Percentiles rank a stretch among this genome's conserved stretches.
Conservation (phyloP, 2,329 filamentous ascomycete genomes). For the Sporothrix protearum region DNA sequence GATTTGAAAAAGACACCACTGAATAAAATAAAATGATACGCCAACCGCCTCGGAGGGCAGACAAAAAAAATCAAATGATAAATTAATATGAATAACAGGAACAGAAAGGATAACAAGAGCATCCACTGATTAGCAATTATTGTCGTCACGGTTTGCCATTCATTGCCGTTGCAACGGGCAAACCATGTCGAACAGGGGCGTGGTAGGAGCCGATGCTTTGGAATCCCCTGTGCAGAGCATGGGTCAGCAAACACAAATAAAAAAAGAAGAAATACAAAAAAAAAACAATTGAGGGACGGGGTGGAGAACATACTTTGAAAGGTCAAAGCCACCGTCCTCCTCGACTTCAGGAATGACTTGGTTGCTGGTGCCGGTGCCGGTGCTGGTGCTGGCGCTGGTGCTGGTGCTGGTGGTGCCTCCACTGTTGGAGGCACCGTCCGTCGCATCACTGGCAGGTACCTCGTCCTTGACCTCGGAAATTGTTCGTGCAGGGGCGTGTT, state of each 20-base stretch:
- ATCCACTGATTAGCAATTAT: not conserved
- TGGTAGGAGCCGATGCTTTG: slow-evolving; percentile 64
- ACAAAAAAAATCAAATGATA: not conserved
- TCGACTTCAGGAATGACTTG: slow-evolving; percentile 36
- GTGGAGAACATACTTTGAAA: slow-evolving; percentile 51
- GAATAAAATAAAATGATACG: not conserved
- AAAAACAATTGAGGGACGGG: not conserved
- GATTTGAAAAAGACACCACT: not conserved
- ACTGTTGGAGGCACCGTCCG: not conserved
- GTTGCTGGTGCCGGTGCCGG: slow-evolving; percentile 30
- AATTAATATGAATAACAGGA: not conserved
- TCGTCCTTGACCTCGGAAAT: slow-evolving; percentile 10
- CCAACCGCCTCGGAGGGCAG: not conserved
- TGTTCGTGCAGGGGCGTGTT: slow-evolving; percentile 34
- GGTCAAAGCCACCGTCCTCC: slow-evolving; percentile 55
- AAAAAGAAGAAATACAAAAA: not conserved
- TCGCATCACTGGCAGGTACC: slow-evolving; percentile 11
- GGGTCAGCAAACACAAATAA: slow-evolving; percentile 32
- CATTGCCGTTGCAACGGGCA: slow-evolving; percentile 43
- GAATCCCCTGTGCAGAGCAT: slow-evolving; percentile 49
- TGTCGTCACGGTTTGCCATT: slow-evolving; percentile 33
- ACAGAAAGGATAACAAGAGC: not conserved
- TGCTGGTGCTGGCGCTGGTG: slow-evolving; percentile 25
- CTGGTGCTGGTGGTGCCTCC: not conserved
- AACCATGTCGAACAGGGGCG: slow-evolving; percentile 49